Percentiles rank a stretch among this genome's conserved stretches.
These are phyloP conservation scores for Stagonosporopsis chrysanthemi DNA, from an alignment of 2,329 filamentous ascomycete genomes.

Conservation along the genomic window DNA sequence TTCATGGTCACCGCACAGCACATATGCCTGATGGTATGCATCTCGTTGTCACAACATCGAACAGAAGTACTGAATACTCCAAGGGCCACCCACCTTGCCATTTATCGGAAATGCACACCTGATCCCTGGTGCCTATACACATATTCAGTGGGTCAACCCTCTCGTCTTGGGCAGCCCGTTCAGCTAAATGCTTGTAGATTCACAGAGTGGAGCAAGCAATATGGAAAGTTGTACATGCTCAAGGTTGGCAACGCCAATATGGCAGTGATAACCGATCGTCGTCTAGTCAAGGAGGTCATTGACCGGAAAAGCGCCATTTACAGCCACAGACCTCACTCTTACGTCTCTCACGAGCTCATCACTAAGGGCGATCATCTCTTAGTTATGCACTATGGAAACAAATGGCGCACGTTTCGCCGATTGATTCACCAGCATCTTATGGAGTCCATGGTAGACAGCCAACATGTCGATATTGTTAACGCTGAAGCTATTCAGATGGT, in stretches of 20 bases:
- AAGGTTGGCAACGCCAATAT: conserved; percentile 13
- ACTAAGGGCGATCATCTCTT: conserved; percentile 57
- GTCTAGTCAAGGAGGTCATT: conserved; percentile 9
- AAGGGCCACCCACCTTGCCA: conserved; percentile 7
- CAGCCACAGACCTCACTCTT: conserved; percentile 9
- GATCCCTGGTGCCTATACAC: conserved; percentile 15
- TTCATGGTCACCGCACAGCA: conserved; percentile 3
- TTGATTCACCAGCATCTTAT: conserved; percentile 53
- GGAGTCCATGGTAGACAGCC: conserved; percentile 54
- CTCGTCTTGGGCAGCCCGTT: not conserved
- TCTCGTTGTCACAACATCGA: not conserved
- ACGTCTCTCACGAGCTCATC: conserved; percentile 45
- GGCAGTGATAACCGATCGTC: conserved; percentile 14
- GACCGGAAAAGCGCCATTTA: conserved; percentile 16
- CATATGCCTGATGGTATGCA: not conserved
- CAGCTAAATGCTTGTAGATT: conserved; percentile 2
- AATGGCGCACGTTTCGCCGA: conserved; percentile 56
- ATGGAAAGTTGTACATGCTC: conserved; percentile 19
- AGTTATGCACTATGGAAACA: conserved; percentile 56
- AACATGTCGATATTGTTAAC: conserved; percentile 54
- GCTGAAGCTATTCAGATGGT: conserved; percentile 60
- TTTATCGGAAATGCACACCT: conserved; percentile 16
- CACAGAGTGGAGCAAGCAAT: conserved; percentile 17
- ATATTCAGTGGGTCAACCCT: conserved; percentile 7
- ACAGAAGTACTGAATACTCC: not conserved